phyloP scores from a whole-genome alignment of 2,329 filamentous ascomycete genomes.

The Phoma sp. region DNA sequence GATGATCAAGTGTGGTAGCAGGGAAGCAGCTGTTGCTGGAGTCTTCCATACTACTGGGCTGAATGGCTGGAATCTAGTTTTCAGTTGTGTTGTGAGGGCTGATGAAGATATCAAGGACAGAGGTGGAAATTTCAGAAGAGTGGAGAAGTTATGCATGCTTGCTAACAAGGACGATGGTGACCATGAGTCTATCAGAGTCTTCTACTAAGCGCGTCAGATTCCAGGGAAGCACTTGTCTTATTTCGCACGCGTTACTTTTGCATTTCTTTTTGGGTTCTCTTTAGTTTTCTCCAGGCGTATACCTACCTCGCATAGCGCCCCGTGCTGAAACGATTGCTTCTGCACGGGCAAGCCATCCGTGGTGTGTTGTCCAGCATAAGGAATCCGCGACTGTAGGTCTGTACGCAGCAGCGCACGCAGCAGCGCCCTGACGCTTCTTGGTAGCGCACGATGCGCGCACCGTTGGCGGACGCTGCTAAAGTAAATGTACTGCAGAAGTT shows the following conservation, averaged over 20 bases:
- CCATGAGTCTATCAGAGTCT: slow-evolving; percentile 30
- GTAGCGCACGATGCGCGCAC: too few species aligned
- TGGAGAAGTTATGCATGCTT: slow-evolving; percentile 37
- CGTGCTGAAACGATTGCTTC: background rate
- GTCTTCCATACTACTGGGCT: slow-evolving; percentile 39
- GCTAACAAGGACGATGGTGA: slow-evolving; percentile 27
- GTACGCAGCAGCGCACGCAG: too few species aligned
- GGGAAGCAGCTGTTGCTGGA: slow-evolving; percentile 40
- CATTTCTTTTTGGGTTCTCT: background rate
- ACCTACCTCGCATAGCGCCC: background rate
- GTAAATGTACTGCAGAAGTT: too few species aligned
- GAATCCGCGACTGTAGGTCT: too few species aligned
- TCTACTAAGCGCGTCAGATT: slow-evolving; percentile 33
- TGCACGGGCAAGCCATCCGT: too few species aligned
- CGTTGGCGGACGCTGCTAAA: too few species aligned
- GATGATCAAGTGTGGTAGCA: slow-evolving; percentile 41
- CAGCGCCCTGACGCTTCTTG: too few species aligned
- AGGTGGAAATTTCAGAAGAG: slow-evolving; percentile 24
- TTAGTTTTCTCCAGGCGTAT: background rate
- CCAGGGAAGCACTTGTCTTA: background rate
- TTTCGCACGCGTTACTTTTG: background rate
- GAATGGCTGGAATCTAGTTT: slow-evolving; percentile 42
- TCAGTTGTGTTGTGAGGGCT: slow-evolving; percentile 40
- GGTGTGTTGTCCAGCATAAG: too few species aligned
- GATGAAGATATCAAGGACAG: slow-evolving; percentile 34